Evolutionary conservation across 2,329 filamentous ascomycete genomes (phyloP).

Genomic region (Alternaria longipes): DNA sequence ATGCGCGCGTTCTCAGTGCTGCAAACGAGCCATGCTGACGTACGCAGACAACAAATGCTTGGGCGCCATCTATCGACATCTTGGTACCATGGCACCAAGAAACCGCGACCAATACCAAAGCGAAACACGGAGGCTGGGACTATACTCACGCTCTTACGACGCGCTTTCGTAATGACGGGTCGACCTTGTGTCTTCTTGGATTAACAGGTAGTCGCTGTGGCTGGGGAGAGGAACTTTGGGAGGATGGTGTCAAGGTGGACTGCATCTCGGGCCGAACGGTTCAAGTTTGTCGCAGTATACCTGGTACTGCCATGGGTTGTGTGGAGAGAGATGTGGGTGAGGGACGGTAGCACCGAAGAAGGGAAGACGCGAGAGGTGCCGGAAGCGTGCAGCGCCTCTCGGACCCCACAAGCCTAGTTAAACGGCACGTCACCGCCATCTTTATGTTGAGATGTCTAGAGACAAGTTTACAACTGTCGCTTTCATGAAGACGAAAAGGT

Average conservation of each 20-base stretch:
- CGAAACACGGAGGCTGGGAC: background rate
- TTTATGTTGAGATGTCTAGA: background rate
- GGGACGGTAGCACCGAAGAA: constrained; percentile 8
- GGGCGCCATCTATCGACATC: background rate
- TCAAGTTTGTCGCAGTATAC: constrained; percentile 15
- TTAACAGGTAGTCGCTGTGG: constrained; percentile 34
- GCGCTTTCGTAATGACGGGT: constrained; percentile 33
- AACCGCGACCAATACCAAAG: background rate
- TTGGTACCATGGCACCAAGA: background rate
- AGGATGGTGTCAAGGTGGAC: constrained; percentile 14
- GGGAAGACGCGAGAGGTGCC: constrained; percentile 9
- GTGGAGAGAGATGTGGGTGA: constrained; percentile 13
- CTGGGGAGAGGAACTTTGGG: constrained; percentile 21
- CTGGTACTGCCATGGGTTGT: constrained; percentile 12
- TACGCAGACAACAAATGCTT: background rate
- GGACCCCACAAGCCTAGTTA: constrained; percentile 9
- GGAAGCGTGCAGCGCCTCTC: constrained; percentile 10
- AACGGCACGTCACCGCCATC: constrained; percentile 4
- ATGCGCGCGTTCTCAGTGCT: background rate
- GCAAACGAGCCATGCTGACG: constrained; percentile 4
- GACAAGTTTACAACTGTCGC: background rate
- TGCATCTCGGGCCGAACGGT: constrained; percentile 22
- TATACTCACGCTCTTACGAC: constrained; percentile 35
- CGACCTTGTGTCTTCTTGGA: constrained; percentile 35
- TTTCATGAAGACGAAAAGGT: background rate